These are phyloP conservation scores for Millerozyma acaciae DNA, from an alignment of 805 yeast genomes.

Conservation along the genomic window DNA sequence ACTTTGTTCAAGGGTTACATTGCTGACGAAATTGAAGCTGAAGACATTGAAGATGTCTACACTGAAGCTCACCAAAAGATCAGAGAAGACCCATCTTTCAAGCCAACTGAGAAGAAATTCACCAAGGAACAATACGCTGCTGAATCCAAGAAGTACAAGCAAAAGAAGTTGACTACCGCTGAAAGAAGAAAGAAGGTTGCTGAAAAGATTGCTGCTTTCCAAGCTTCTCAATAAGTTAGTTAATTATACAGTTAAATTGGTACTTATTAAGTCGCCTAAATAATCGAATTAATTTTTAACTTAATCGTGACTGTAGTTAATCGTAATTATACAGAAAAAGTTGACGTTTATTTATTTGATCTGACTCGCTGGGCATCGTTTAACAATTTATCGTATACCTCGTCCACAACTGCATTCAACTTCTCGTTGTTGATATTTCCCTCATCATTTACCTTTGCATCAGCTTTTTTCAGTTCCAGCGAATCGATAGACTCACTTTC, in stretches of 20 bases:
- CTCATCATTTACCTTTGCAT: slow-evolving; percentile 5
- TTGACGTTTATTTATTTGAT: slow-evolving; percentile 43
- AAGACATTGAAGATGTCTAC: slow-evolving; percentile 94
- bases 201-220: slow-evolving; percentile 91
- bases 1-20: slow-evolving; percentile 94
- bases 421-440: slow-evolving; percentile 2
- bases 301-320: no score
- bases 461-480: slow-evolving; percentile 9
- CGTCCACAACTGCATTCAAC: slow-evolving; percentile 54
- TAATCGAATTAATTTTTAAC: no score
- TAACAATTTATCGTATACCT: slow-evolving; percentile 66
- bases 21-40: slow-evolving; percentile 96
- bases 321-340: no score
- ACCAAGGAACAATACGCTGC: slow-evolving; percentile 98
- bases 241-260: slow-evolving; percentile 1
- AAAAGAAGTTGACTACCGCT: slow-evolving; percentile 81
- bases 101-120: slow-evolving; percentile 87
- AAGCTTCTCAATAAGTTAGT: slow-evolving; percentile 43
- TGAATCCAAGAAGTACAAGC: slow-evolving; percentile 89
- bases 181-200: slow-evolving; percentile 87
- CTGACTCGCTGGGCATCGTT: slow-evolving; percentile 65
- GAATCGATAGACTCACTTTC: slow-evolving; percentile 31
- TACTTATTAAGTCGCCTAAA: no score
- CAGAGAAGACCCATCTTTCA: slow-evolving; percentile 93
- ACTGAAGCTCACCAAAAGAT: slow-evolving; percentile 89